Percentiles rank a stretch among this genome's conserved stretches.
These are phyloP conservation scores for Aspergillus biplanus DNA, from an alignment of 495 filamentous ascomycete species.

Conservation along the genomic window DNA sequence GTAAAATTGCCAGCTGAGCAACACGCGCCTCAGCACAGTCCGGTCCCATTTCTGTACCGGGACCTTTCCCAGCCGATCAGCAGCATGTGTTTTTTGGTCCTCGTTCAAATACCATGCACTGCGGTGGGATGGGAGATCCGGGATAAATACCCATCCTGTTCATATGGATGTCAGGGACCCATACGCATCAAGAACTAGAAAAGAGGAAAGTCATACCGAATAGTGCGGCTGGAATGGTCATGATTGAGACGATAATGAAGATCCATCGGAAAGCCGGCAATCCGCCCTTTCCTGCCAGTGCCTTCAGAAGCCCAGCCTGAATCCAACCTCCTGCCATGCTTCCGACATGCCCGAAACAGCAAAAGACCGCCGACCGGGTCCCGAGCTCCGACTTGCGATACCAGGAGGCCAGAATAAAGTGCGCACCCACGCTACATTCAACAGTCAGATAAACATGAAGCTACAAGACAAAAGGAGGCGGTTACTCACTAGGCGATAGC, in stretches of 20 bases:
- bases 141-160: conserved; percentile 40
- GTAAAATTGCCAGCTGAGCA: conserved; percentile 42
- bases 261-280: conserved; percentile 41
- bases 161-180: neutral
- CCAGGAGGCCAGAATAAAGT: conserved; percentile 37
- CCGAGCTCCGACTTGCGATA: conserved; percentile 37
- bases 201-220: conserved; percentile 28
- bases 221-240: conserved; percentile 35
- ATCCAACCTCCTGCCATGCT: conserved; percentile 39
- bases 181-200: neutral
- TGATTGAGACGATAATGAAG: conserved; percentile 38
- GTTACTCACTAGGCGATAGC: conserved; percentile 38
- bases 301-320: conserved; percentile 32
- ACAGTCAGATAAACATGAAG: neutral
- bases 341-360: conserved; percentile 34
- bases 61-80: conserved; percentile 26
- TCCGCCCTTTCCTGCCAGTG: conserved; percentile 28
- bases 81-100: conserved; percentile 39
- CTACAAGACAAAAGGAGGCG: neutral
- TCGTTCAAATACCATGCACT: conserved; percentile 38
- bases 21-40: conserved; percentile 35
- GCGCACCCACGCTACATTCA: conserved; percentile 30
- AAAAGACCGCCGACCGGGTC: conserved; percentile 34
- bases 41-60: conserved; percentile 33
- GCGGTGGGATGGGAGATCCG: conserved; percentile 37